Conservation (phyloP, 306 rosid species). For the Vicia villosa region DNA sequence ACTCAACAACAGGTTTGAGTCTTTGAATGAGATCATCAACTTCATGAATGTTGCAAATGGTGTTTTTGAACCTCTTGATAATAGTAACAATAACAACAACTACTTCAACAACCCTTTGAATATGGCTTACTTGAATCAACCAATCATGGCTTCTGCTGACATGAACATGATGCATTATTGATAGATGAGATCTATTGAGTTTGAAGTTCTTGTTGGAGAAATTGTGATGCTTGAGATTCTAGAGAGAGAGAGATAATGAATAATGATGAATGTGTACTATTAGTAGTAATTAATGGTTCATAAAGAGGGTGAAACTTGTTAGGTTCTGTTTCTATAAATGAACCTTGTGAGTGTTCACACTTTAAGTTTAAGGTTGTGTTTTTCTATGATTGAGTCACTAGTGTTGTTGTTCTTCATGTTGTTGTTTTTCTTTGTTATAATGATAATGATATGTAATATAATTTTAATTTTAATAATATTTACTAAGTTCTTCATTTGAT, state of each 20-base stretch:
- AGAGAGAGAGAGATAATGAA: constrained; percentile 30
- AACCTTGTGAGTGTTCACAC: constrained; percentile 25
- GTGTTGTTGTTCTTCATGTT: not conserved
- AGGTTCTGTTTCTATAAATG: constrained; percentile 38
- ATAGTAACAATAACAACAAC: not conserved
- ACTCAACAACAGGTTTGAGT: constrained; percentile 59
- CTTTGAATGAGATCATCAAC: constrained; percentile 57
- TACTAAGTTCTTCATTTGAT: not conserved
- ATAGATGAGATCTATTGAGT: constrained; percentile 24
- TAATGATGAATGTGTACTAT: constrained; percentile 29
- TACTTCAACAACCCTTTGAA: constrained; percentile 53
- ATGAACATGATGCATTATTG: constrained; percentile 54
- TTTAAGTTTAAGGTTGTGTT: constrained; percentile 1
- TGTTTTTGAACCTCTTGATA: constrained; percentile 20
- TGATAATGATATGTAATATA: not conserved
- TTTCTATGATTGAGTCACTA: constrained; percentile 4
- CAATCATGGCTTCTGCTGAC: constrained; percentile 68
- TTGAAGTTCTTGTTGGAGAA: not conserved
- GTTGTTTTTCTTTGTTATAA: not conserved
- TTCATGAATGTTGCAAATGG: constrained; percentile 53
- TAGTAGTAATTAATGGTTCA: not conserved
- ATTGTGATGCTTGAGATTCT: not conserved
- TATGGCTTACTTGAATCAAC: constrained; percentile 56
- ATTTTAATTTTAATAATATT: constrained; percentile 4
- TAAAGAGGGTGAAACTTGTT: constrained; percentile 31